Base-by-base conservation (phyloP, 163 green algal species). In the Trebouxia gelatinosa region DNA sequence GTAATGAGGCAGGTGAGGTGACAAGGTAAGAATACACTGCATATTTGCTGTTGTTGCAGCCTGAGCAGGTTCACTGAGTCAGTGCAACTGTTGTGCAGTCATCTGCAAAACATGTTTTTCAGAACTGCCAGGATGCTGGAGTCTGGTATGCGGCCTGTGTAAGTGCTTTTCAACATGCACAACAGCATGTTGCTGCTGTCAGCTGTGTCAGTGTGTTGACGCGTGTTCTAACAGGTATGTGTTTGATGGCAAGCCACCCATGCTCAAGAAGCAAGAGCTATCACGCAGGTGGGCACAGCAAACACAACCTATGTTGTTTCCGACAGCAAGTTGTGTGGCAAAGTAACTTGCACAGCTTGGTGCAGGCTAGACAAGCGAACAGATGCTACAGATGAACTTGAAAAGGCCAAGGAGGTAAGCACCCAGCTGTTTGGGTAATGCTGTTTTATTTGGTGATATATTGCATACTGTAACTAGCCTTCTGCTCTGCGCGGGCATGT, bases 91-190 rank as follows among this genome's bases (percentile, higher is more conserved):
- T 57, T 32, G 4, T 84, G 78, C 87, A 91, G 85, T 48, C 91
- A 96, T 74, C 65, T 97, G 38, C 90, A 97, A 74, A 96, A 96
- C 58, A 98, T 99, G 94, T 98, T 99, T 58, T 97, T 93, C 82
- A 85, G 96, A 35, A 99, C 96, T 34, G 89, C 85, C 7, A 89
- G 91, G 9, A 97, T 99, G 94, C 82, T 99, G 34, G 94, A 99
- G 77, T 90, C 92, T 7, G 96, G 96, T 59, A 97, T 99, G 79
- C 95, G 96, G 78, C 96, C 96, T 19, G 90, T 99, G 77, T 99
- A 95, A 82, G 86, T 75, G 19, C 50, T 39, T 77, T 6, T 23
- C 29, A 2, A 6, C 6, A 21, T 29, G 29, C 32, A 5, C 32
- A 31, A 31, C 17, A 16, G 16, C 11, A 4, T 70, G 16, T 31